Percentiles rank a stretch among this genome's conserved stretches.
These are phyloP conservation scores for Grosmannia clavigera DNA, from an alignment of 2,329 filamentous ascomycete genomes.

Conservation along the genomic window DNA sequence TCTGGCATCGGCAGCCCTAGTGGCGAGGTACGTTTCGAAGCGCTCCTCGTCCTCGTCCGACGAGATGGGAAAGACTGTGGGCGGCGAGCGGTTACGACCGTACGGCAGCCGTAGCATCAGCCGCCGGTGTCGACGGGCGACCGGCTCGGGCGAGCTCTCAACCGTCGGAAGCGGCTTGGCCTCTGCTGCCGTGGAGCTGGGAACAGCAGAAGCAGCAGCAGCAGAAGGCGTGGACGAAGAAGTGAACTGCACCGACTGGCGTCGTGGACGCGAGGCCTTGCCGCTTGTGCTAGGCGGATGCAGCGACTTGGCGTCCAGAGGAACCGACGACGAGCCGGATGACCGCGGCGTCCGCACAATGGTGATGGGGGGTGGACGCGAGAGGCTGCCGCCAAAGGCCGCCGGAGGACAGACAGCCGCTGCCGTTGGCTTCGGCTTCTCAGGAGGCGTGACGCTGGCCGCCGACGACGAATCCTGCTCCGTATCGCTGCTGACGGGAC, in stretches of 20 bases:
- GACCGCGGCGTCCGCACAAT: not conserved
- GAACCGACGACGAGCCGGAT: not conserved
- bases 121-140: not conserved
- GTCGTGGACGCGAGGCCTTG: not conserved
- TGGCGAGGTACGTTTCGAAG: constrained; percentile 4
- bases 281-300: not conserved
- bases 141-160: constrained; percentile 2
- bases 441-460: constrained; percentile 4
- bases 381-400: not conserved
- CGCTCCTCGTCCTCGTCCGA: constrained; percentile 7
- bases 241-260: not conserved
- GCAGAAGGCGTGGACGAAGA: not conserved
- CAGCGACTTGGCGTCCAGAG: not conserved
- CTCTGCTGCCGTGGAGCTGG: not conserved
- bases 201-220: not conserved
- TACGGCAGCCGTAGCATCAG: constrained; percentile 9
- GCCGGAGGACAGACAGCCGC: not conserved
- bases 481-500: constrained; percentile 20
- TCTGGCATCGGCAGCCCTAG: not conserved
- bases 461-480: constrained; percentile 17
- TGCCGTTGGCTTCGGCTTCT: not conserved
- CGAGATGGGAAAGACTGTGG: constrained; percentile 4
- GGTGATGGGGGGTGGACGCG: not conserved
- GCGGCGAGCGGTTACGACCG: constrained; percentile 7
- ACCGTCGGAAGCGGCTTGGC: not conserved